These are phyloP conservation scores for Gaeumannomyces sp. DNA, from an alignment of 2,329 filamentous ascomycete genomes.

Conservation along the genomic window DNA sequence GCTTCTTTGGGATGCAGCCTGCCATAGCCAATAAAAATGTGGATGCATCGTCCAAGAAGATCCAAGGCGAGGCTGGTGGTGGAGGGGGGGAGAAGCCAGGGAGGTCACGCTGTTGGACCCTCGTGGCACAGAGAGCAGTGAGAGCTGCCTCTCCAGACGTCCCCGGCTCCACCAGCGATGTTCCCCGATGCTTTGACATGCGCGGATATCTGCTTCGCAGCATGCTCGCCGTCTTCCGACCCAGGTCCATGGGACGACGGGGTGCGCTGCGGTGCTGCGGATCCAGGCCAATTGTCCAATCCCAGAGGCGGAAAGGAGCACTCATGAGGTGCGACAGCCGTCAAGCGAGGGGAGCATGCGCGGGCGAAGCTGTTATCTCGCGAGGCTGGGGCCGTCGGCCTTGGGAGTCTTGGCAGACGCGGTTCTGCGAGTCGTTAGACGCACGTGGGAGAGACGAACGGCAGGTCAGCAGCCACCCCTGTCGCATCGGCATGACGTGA, in stretches of 20 bases:
- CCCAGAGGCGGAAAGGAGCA: too few species aligned
- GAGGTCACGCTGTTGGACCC: neutral
- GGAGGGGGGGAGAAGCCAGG: too few species aligned
- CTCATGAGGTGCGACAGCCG: too few species aligned
- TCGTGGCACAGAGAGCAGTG: too few species aligned
- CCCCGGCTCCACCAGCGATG: neutral
- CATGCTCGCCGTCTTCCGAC: too few species aligned
- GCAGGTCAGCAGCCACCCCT: too few species aligned
- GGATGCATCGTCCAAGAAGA: neutral
- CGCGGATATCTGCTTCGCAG: too few species aligned
- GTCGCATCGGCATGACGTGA: neutral
- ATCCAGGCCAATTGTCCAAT: too few species aligned
- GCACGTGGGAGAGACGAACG: neutral
- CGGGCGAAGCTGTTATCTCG: neutral
- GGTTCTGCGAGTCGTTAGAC: neutral
- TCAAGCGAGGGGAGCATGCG: too few species aligned
- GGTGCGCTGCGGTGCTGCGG: too few species aligned
- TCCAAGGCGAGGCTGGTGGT: neutral
- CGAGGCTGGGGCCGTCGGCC: neutral
- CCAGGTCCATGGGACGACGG: too few species aligned
- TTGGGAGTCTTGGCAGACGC: neutral
- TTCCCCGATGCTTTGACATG: too few species aligned
- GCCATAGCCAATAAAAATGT: neutral
- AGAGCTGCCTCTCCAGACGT: neutral
- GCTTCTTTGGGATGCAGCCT: constrained; percentile 1